These are phyloP conservation scores for Leccinum incarnatum DNA, from an alignment of 768 basidiomycete species.

Conservation along the genomic window DNA sequence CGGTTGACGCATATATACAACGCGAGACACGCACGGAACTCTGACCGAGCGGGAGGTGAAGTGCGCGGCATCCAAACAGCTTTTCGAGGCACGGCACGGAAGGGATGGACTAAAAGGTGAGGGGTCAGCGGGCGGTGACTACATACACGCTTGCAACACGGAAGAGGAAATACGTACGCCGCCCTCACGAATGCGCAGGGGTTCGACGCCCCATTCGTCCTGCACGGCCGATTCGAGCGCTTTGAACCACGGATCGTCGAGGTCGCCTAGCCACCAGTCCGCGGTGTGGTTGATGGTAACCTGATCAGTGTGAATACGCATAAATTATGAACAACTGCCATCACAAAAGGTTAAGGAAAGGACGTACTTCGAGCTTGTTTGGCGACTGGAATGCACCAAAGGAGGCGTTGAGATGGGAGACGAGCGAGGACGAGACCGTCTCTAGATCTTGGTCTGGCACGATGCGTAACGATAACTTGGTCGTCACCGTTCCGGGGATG, in stretches of 20 bases:
- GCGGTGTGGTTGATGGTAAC: conserved; percentile 79
- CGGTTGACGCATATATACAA: background rate
- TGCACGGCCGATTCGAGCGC: conserved; percentile 79
- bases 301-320: conserved; percentile 35
- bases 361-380: conserved; percentile 65
- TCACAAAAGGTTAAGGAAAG: background rate
- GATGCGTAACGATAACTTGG: conserved; percentile 86
- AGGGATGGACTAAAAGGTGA: conserved; percentile 71
- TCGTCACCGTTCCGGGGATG: conserved; percentile 81
- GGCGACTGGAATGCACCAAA: conserved; percentile 64
- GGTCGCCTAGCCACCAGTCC: conserved; percentile 94
- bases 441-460: conserved; percentile 91
- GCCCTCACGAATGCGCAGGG: conserved; percentile 89
- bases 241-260: conserved; percentile 83
- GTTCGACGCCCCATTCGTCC: conserved; percentile 85
- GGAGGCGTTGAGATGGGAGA: conserved; percentile 51
- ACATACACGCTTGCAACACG: background rate
- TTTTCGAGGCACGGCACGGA: conserved; percentile 93
- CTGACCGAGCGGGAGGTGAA: conserved; percentile 95
- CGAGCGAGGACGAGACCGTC: conserved; percentile 59
- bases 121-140: background rate
- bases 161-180: conserved; percentile 54
- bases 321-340: background rate
- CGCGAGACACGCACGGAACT: conserved; percentile 57
- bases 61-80: conserved; percentile 80